These are phyloP conservation scores for Magnusiomyces magnusii DNA, from an alignment of 1,139 yeast genomes.

Conservation along the genomic window DNA sequence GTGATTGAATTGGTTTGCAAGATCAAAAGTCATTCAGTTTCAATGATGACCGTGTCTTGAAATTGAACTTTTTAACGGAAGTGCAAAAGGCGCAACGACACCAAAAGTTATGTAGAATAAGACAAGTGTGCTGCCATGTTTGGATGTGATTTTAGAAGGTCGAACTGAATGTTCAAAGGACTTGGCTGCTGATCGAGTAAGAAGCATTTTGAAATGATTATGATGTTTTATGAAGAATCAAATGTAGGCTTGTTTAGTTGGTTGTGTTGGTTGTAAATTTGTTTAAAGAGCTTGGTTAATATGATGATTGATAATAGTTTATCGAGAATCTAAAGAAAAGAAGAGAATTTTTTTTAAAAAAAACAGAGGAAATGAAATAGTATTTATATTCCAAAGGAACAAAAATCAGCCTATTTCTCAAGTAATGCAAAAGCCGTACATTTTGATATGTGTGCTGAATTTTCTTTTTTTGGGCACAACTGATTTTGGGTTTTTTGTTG, in stretches of 20 bases:
- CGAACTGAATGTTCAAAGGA: constrained; percentile 7
- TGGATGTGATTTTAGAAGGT: not conserved
- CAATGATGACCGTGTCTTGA: not conserved
- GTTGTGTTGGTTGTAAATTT: not conserved
- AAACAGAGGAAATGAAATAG: not conserved
- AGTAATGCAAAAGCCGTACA: not conserved
- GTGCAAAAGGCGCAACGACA: constrained; percentile 14
- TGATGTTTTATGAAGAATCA: not conserved
- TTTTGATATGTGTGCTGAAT: not conserved
- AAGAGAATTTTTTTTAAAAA: not conserved
- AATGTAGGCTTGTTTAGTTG: not conserved
- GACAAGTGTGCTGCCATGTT: constrained; percentile 12
- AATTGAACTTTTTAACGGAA: constrained; percentile 14
- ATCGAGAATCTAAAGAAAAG: no score
- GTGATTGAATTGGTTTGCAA: not conserved
- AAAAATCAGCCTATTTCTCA: not conserved
- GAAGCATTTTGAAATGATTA: not conserved
- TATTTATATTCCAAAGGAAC: not conserved
- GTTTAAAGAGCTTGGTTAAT: not conserved
- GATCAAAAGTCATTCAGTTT: not conserved
- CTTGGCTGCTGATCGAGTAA: constrained; percentile 6
- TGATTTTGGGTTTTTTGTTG: not conserved
- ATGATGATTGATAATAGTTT: not conserved
- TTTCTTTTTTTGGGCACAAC: not conserved
- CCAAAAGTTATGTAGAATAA: constrained; percentile 15